Base-by-base conservation (phyloP, 2,329 filamentous ascomycete genomes). In the Exserohilum turcica region DNA sequence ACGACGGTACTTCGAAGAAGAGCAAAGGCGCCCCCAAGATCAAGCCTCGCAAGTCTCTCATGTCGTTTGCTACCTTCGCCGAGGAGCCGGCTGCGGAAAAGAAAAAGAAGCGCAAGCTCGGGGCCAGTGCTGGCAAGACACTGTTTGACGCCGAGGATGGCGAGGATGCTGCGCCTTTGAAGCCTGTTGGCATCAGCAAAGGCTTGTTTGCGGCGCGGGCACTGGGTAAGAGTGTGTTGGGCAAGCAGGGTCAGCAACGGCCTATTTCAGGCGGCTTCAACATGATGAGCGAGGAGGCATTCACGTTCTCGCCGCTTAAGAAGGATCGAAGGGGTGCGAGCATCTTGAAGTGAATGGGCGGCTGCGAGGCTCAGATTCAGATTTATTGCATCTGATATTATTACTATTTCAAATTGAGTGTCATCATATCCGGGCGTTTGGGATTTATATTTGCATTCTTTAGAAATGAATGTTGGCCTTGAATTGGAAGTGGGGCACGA, bases 71-170 rank as follows among this genome's bases (percentile, higher is more conserved):
- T 1, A 64, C 72, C n/a, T 77, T 76, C 57, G 70, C 62, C 45
- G 71, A 73, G 13, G 74, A 74, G 49, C 68, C 68, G 6, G 77
- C 74, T 16, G 67, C 70, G 4, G 72, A 74, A 48, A 73, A 73
- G 60, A 73, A 72, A 57, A 72, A 88, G 80, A 92, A 88, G 78
- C 84, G 88, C 57, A 92, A 91, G 74, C 76, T 91, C 5, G 79
- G 90, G 1, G 85, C 86, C 3, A 77, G 56, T 21, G 56, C 82
- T 42, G 84, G 85, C 59, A 80, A 78, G 62, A 89, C 85, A 3
- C 70, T 94, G 5, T 91, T 93, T 63, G 87, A 89, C 53, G 52
- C 56, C 13, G 64, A 64, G 7, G 73, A 68, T 12, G 65, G 60
- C 19, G 73, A 75, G n/a, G 70, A 66, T 21, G 68, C 40, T 12